Conservation (phyloP, 345 rosid species). For the Hibiscus syriacus region DNA sequence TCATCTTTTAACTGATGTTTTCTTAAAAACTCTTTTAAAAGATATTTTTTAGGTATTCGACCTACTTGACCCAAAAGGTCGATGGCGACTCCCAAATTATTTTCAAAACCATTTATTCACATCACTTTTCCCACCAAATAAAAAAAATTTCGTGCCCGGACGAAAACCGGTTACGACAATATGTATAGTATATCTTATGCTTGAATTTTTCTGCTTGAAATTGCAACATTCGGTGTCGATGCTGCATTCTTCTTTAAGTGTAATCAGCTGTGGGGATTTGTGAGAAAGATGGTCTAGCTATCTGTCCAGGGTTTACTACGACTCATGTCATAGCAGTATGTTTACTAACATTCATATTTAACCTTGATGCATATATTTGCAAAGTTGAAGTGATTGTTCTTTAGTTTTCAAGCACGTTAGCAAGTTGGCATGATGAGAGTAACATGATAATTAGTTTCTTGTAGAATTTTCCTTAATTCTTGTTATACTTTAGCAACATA, state of each 20-base stretch:
- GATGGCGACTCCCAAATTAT: too few species aligned
- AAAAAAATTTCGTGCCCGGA: too few species aligned
- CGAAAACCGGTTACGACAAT: too few species aligned
- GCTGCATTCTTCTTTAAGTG: conserved; percentile 92
- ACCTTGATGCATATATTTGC: not conserved
- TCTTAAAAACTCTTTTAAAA: too few species aligned
- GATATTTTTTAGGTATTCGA: too few species aligned
- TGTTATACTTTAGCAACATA: not conserved
- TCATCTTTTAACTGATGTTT: too few species aligned
- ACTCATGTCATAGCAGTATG: conserved; percentile 81
- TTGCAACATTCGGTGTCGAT: conserved; percentile 87
- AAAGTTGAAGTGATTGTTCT: not conserved
- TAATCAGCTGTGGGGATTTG: conserved; percentile 78
- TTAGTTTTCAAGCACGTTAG: not conserved
- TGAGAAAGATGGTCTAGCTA: conserved; percentile 70
- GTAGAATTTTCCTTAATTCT: not conserved
- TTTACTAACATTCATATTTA: not conserved
- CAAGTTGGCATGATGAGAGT: not conserved
- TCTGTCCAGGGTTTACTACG: conserved; percentile 83
- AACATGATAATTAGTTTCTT: not conserved
- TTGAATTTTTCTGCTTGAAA: conserved; percentile 4
- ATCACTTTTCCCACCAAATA: too few species aligned
- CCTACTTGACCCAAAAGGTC: too few species aligned
- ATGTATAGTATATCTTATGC: conserved; percentile 1
- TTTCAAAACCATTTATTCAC: too few species aligned